Base-by-base conservation (phyloP, 2,329 filamentous ascomycete species). In the Penicillium sp. region DNA sequence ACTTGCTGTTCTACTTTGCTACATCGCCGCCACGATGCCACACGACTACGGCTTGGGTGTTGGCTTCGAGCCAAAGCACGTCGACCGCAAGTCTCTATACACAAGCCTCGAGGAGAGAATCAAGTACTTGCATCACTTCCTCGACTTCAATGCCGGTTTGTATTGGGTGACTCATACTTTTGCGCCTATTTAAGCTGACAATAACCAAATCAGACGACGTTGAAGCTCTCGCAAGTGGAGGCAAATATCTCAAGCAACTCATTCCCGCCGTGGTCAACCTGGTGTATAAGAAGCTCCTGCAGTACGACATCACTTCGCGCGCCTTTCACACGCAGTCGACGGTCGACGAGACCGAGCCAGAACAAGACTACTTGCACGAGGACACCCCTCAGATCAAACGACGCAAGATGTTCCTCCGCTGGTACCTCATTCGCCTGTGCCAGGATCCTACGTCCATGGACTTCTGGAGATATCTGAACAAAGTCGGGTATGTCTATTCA, bases 201-300 rank as follows among this genome's bases (percentile, higher is more conserved):
- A 42, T 48, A 16, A 56, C 42, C n/a, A 7, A 30, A 22, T 14
- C 22, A 89, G 88, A 80, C 55, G 88, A 91, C 64, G 84, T 90
- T 50, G 85, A 88, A 58, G 87, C 87, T 35, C 79, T 92, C 33
- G 78, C 82, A 13, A 76, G 79, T 2, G 88, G 87, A 56, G 78
- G 83, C 53, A 90, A 90, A 69, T 90, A 90, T 73, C 86, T 91
- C 74, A 88, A 87, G 64, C 83, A 86, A n/a, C 81, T 92, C 28
- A 90, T 92, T 57, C 90, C 90, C 1, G 86, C 88, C 41, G 81
- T 94, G 20, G 88, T 92, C 64, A 90, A 92, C 71, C 88, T 91
- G 54, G 87, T 92, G 30, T 94, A 92, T 76, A 85, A 85, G 65
- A 92, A 92, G 68, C 80, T 94, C 0, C 77, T 92, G 10, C 82